These are phyloP conservation scores for Aspergillus transmontanensis DNA, from an alignment of 2,329 filamentous ascomycete genomes.

Conservation along the genomic window DNA sequence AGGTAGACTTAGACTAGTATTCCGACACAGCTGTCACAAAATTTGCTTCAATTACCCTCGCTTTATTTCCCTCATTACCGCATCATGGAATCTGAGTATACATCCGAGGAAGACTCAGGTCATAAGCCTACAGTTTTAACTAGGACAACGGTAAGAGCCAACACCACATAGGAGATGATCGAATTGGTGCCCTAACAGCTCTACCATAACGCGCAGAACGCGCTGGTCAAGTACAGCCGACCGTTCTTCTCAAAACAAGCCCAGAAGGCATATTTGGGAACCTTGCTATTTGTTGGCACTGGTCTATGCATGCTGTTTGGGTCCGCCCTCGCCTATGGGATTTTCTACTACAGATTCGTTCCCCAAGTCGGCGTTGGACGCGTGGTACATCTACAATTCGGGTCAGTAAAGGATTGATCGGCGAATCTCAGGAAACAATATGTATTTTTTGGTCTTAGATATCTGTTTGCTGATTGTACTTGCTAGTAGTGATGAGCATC, in stretches of 20 bases:
- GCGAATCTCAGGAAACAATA: not conserved
- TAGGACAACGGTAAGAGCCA: conserved; percentile 19
- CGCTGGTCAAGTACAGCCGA: conserved; percentile 56
- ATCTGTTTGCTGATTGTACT: not conserved
- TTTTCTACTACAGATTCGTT: conserved; percentile 71
- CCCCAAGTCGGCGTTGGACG: conserved; percentile 65
- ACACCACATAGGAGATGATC: not conserved
- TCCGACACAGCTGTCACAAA: not conserved
- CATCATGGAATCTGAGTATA: conserved; percentile 21
- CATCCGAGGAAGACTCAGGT: conserved; percentile 13
- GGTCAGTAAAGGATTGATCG: conserved; percentile 42
- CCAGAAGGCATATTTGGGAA: conserved; percentile 66
- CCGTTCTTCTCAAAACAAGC: conserved; percentile 62
- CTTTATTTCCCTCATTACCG: not conserved
- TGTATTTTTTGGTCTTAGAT: not conserved
- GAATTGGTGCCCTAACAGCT: not conserved
- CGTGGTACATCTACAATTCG: conserved; percentile 68
- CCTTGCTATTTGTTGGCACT: conserved; percentile 55
- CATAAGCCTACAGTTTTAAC: conserved; percentile 12
- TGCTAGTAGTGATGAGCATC: conserved; percentile 45
- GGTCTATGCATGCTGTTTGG: conserved; percentile 59
- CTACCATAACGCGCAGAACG: conserved; percentile 46
- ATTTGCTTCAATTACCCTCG: not conserved
- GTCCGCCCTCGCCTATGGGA: conserved; percentile 62
- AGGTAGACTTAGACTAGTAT: not conserved